These are phyloP conservation scores for Apiospora marii DNA, from an alignment of 2,329 filamentous ascomycete genomes.

Conservation along the genomic window DNA sequence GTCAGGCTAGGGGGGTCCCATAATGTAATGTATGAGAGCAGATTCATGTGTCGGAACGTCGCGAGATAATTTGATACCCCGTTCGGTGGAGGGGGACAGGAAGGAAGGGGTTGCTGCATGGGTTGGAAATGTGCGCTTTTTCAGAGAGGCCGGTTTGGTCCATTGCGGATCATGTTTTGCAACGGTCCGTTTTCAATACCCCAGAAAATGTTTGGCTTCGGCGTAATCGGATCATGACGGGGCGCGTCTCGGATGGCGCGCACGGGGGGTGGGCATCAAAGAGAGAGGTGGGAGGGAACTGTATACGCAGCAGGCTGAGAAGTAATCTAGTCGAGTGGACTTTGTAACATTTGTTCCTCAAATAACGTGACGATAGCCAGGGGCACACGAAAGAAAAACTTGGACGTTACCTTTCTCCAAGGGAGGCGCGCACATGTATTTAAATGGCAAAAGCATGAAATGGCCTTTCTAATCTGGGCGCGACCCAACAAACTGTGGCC, in stretches of 20 bases:
- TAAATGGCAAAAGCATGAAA: conserved; percentile 2
- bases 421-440: background rate
- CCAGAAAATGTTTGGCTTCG: conserved; percentile 21
- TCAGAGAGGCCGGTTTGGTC: background rate
- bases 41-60: conserved; percentile 13
- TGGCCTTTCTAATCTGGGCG: background rate
- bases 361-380: conserved; percentile 7
- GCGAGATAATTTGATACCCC: conserved; percentile 18
- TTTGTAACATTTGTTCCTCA: conserved; percentile 11
- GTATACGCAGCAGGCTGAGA: conserved; percentile 13
- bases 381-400: background rate
- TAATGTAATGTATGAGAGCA: conserved; percentile 22
- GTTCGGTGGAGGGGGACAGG: background rate
- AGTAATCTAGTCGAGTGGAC: conserved; percentile 13
- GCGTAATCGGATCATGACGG: background rate
- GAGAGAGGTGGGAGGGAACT: background rate
- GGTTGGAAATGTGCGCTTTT: background rate
- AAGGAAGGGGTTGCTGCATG: background rate
- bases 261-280: background rate
- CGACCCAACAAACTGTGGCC: background rate
- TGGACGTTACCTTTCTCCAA: background rate
- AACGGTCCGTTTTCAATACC: conserved; percentile 12
- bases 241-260: background rate
- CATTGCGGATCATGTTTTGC: background rate
- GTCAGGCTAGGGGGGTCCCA: conserved; percentile 5